Percentiles rank a stretch among this genome's conserved stretches.
These are phyloP conservation scores for Clitoria ternatea DNA, from an alignment of 306 rosid genomes.

Conservation along the genomic window DNA sequence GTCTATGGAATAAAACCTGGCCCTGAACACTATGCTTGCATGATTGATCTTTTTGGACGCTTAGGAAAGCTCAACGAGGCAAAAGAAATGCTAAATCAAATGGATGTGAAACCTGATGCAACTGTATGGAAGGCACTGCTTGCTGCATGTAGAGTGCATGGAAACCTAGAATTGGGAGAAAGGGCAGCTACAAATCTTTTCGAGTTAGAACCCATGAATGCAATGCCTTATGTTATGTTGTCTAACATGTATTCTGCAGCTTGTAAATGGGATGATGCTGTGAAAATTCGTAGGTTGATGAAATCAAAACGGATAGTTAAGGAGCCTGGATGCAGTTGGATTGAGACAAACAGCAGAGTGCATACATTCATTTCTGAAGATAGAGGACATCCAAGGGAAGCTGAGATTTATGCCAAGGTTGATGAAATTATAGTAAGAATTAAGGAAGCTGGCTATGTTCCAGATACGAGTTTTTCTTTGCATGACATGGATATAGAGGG, in stretches of 20 bases:
- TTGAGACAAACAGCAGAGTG: constrained; percentile 52
- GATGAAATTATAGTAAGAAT: constrained; percentile 52
- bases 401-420: constrained; percentile 60
- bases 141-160: constrained; percentile 76
- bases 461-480: constrained; percentile 66
- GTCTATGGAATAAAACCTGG: constrained; percentile 76
- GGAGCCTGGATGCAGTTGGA: constrained; percentile 87
- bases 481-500: constrained; percentile 79
- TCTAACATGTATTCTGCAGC: constrained; percentile 74
- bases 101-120: constrained; percentile 73
- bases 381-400: constrained; percentile 55
- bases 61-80: constrained; percentile 66
- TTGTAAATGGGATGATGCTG: constrained; percentile 63
- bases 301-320: constrained; percentile 66
- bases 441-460: constrained; percentile 67
- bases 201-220: constrained; percentile 54
- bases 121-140: constrained; percentile 85
- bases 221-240: constrained; percentile 61
- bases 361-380: constrained; percentile 74
- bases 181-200: constrained; percentile 63
- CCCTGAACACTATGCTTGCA: constrained; percentile 73
- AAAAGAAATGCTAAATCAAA: constrained; percentile 45
- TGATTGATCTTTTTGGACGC: constrained; percentile 83
- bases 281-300: constrained; percentile 63
- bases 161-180: constrained; percentile 67